Percentiles rank a stretch among this genome's conserved stretches.
These are phyloP conservation scores for Tetraselmis chui DNA, from an alignment of 139 green algal genomes.

Conservation along the genomic window DNA sequence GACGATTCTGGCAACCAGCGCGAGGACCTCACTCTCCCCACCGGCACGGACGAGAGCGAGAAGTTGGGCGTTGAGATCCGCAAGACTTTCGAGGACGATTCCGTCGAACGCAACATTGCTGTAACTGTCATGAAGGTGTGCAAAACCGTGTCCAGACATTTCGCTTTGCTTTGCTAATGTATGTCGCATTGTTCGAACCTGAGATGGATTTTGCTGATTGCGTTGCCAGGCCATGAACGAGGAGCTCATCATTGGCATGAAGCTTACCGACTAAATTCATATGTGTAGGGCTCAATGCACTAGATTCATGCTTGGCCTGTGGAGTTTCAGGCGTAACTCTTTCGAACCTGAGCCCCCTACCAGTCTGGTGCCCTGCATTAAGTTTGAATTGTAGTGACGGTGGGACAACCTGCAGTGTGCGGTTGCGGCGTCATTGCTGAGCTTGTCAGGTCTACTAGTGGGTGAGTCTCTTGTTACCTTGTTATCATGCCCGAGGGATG, in stretches of 20 bases:
- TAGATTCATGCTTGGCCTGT: no score
- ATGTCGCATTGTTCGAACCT: neutral
- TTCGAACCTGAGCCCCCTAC: no score
- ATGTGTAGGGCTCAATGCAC: no score
- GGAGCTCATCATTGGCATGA: constrained; percentile 87
- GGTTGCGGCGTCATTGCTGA: no score
- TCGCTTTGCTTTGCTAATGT: neutral
- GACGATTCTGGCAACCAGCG: constrained; percentile 82
- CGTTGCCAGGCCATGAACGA: constrained; percentile 69
- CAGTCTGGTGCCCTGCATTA: no score
- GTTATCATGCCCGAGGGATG: no score
- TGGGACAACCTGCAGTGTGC: no score
- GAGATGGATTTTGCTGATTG: neutral
- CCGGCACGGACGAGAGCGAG: constrained; percentile 78
- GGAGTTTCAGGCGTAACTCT: no score
- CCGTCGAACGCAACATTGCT: constrained; percentile 72
- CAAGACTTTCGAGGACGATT: constrained; percentile 65
- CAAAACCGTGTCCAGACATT: neutral
- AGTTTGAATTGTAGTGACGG: no score
- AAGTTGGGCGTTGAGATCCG: constrained; percentile 81
- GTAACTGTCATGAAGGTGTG: constrained; percentile 85
- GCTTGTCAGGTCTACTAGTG: no score
- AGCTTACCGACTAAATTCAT: constrained; percentile 40
- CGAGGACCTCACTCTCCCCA: constrained; percentile 93
- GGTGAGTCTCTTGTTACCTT: no score